Conservation (phyloP, 148 eudicot genomes). For the Rhododendron simsii region DNA sequence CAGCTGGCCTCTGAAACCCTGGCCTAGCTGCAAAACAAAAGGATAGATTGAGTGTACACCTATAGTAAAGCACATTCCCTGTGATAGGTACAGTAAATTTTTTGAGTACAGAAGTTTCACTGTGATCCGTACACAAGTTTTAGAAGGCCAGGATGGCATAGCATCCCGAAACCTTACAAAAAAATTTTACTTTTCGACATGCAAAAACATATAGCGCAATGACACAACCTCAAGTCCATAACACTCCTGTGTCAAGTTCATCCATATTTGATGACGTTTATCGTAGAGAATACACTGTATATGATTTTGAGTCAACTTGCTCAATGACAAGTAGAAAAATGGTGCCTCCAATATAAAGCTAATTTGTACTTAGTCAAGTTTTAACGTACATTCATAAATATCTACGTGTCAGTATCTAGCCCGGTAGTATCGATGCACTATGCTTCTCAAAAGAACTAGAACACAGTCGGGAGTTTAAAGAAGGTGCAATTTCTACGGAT, state of each 20-base stretch:
- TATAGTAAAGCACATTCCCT: background rate
- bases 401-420: background rate
- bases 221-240: background rate
- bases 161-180: background rate
- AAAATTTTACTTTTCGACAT: background rate
- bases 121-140: background rate
- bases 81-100: background rate
- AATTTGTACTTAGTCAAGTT: background rate
- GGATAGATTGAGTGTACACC: background rate
- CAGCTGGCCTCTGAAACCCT: constrained; percentile 54
- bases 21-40: constrained; percentile 73
- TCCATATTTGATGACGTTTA: background rate
- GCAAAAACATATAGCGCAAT: background rate
- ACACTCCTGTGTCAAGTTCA: background rate
- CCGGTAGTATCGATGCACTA: background rate
- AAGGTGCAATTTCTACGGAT: background rate
- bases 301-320: background rate
- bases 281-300: background rate
- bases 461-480: background rate
- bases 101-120: background rate
- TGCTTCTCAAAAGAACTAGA: background rate
- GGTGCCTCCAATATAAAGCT: background rate
- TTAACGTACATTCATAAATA: background rate
- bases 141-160: background rate
- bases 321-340: background rate